These are phyloP conservation scores for Aureobasidium sp. DNA, from an alignment of 2,329 filamentous ascomycete species.

Conservation along the genomic window DNA sequence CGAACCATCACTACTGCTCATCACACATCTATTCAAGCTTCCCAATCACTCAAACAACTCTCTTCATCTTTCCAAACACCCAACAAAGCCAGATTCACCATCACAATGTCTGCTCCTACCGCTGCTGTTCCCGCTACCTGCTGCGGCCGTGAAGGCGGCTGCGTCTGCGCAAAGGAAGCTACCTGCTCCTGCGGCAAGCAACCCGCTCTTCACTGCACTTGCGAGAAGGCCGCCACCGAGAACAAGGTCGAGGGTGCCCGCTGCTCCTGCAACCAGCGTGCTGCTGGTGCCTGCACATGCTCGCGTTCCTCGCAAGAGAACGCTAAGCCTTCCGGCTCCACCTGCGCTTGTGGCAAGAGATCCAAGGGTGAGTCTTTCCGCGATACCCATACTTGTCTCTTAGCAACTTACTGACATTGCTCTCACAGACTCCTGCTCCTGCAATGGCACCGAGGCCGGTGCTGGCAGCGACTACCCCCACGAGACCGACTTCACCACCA, in stretches of 20 bases:
- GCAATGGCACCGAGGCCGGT: constrained; percentile 64
- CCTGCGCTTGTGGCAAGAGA: constrained; percentile 73
- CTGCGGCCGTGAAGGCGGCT: constrained; percentile 50
- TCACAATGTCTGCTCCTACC: constrained; percentile 34
- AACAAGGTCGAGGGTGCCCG: constrained; percentile 66
- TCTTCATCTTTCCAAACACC: not conserved
- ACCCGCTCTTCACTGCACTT: constrained; percentile 78
- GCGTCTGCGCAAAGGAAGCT: constrained; percentile 48
- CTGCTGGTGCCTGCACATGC: constrained; percentile 75
- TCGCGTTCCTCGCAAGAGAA: constrained; percentile 67
- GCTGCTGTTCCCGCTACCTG: constrained; percentile 46
- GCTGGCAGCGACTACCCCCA: constrained; percentile 44
- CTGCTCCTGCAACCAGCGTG: constrained; percentile 75
- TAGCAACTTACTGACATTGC: not conserved
- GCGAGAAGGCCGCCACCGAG: constrained; percentile 67
- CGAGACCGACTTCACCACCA: constrained; percentile 85
- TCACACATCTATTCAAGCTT: not conserved
- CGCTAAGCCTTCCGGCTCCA: constrained; percentile 48
- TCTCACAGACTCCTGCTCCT: constrained; percentile 48
- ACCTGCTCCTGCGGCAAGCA: constrained; percentile 86
- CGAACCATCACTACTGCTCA: not conserved
- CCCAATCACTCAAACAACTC: not conserved
- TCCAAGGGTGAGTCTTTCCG: constrained; percentile 52
- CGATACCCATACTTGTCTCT: too few relatives aligned
- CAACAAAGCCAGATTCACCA: not conserved